phyloP scores from a whole-genome alignment of 192 early-diverging fungal species.

The Gaertneriomyces semiglobifer region DNA sequence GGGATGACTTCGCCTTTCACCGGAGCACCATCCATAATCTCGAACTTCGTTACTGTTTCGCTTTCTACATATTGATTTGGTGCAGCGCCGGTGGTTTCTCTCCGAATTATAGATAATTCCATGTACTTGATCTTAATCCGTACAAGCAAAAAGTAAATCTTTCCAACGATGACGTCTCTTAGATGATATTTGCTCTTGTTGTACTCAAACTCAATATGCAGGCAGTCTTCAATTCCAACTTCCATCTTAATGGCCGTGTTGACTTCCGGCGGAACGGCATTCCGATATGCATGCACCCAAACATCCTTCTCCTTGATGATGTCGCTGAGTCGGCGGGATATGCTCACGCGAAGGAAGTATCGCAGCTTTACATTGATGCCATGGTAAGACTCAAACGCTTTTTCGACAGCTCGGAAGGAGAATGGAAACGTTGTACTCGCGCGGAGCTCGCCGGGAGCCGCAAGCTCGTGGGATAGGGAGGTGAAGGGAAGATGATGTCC shows the following conservation, averaged over 20 bases:
- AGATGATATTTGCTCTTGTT: constrained; percentile 98
- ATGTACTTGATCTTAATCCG: constrained; percentile 99
- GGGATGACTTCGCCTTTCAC: constrained; percentile 96
- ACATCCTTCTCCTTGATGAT: constrained; percentile 91
- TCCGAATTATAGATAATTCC: constrained; percentile 96
- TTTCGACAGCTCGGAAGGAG: constrained; percentile 99
- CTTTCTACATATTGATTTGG: constrained; percentile 98
- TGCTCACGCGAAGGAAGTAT: constrained; percentile 93
- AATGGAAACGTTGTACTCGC: constrained; percentile 81
- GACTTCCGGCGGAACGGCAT: constrained; percentile 73
- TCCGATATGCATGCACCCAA: constrained; percentile 95
- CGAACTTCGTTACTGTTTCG: constrained; percentile 98
- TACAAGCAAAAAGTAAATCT: constrained; percentile 98
- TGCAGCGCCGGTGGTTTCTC: constrained; percentile 94
- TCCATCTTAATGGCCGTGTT: constrained; percentile 99
- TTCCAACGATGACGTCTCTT: constrained; percentile 98
- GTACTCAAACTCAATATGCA: constrained; percentile 99
- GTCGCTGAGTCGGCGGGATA: constrained; percentile 80
- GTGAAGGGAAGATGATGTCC: constrained; percentile 95
- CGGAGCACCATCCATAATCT: constrained; percentile 99
- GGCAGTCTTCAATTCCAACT: constrained; percentile 97
- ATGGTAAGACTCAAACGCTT: constrained; percentile 96
- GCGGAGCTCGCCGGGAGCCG: constrained; percentile 87
- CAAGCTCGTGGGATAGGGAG: constrained; percentile 89
- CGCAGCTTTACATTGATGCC: constrained; percentile 95